Conservation (phyloP, 2,329 filamentous ascomycete species). For the Phialocephala sp. region DNA sequence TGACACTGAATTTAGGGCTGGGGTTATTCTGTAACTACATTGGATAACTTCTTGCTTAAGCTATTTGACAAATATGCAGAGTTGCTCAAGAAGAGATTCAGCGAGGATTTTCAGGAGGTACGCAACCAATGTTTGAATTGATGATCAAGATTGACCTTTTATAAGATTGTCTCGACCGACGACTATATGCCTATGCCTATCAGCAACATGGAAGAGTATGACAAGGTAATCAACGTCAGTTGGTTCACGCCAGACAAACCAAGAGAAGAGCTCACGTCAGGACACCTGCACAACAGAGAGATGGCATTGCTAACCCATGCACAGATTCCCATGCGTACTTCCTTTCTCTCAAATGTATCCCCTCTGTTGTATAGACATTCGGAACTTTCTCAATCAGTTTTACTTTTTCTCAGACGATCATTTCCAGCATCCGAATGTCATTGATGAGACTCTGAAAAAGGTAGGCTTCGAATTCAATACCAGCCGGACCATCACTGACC, state of each 20-base stretch:
- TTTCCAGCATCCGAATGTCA: conserved; percentile 86
- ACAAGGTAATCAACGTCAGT: conserved; percentile 93
- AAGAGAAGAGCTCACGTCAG: conserved; percentile 75
- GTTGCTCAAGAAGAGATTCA: conserved; percentile 87
- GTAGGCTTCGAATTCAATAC: conserved; percentile 47
- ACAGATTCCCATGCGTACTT: conserved; percentile 88
- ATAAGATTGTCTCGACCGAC: conserved; percentile 79
- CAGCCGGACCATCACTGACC: background rate
- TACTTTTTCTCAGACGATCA: conserved; percentile 98
- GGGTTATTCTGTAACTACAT: conserved; percentile 81
- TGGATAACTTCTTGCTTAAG: conserved; percentile 85
- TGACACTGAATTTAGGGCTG: conserved; percentile 65
- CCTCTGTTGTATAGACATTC: conserved; percentile 95
- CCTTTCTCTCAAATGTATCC: conserved; percentile 99
- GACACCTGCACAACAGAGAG: conserved; percentile 29
- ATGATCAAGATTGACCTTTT: conserved; percentile 22
- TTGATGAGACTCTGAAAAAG: conserved; percentile 87
- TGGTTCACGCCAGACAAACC: conserved; percentile 91
- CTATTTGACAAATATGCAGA: conserved; percentile 95
- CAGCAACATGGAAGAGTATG: conserved; percentile 86
- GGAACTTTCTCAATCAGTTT: conserved; percentile 97
- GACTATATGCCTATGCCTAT: conserved; percentile 99
- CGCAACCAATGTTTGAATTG: conserved; percentile 19
- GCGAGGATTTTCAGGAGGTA: conserved; percentile 93
- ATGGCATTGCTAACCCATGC: conserved; percentile 8